Evolutionary conservation across 805 yeast genomes (phyloP), one percentile per base, ranked within the genome.

Genomic region (Suhomyces sp.): DNA sequence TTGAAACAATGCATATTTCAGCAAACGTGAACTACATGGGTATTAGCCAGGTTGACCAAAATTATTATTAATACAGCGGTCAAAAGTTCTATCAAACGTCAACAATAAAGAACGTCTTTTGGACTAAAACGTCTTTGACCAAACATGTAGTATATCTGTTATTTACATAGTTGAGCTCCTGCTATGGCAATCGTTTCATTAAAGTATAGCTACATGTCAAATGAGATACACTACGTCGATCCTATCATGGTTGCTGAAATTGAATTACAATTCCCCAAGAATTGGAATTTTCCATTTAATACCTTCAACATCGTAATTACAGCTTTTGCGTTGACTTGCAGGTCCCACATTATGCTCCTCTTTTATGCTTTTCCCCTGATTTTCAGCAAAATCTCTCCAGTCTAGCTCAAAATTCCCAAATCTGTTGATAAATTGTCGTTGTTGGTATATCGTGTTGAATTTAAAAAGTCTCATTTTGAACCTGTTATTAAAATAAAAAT

Each of bases 241-340:
- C 3, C 8, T 37, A n/a, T 17, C 6, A 19, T 17, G 22, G 19
- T 19, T 17, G 19, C 13, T 17, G 9, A 4, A 37, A 19, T 9
- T 20, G 6, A 17, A 19, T 44, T 53, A 71, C 9, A 72, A 58
- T 49, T 71, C 75, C 3, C 75, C 71, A 3, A 73, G 50, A 10
- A 70, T 67, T 3, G 78, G 78, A 27, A 75, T 71, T 44, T 73
- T 71, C 78, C 79, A 74, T 43, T 71, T 73, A 24, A 75, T 56
- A 0, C 78, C 78, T 31, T 62, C 60, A 33, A 46, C 54, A 53
- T 75, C 79, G 49, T 75, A 75, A 2, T 51, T 17, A 54, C 78
- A 74, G 5, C 57, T 49, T 44, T 58, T 53, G 41, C 22, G 41
- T 17, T 37, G 20, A 49, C 39, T 29, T 19, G 40, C 40, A 5